Evolutionary conservation across 2,329 filamentous ascomycete genomes (phyloP), one percentile per base, ranked within the genome.

Genomic region (Fusarium mundagurra): DNA sequence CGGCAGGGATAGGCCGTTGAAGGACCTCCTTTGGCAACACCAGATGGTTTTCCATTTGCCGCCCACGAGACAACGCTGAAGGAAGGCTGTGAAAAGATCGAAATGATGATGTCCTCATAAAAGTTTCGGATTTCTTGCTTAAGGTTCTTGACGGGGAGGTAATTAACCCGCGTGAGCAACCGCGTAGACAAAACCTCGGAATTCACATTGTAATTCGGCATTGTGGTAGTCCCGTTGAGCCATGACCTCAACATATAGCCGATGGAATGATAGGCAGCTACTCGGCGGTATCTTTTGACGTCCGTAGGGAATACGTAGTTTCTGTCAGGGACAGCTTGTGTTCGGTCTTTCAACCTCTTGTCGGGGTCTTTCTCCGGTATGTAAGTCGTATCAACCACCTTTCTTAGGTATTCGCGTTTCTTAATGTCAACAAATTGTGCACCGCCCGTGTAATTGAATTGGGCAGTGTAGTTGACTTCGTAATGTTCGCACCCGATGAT

Each of bases 401-500:
- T 72, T 4, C 36, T 41, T 0, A 73, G 1, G 0, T 41, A 60
- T 0, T 53, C 34, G 0, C 64, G 53, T 0, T 7, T 0, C 0
- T 22, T 27, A 0, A 69, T 27, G 0, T 29, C 8, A 8, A 59
- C 27, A 0, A 14, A 24, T 18, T 71, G 48, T 0, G 13, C 6
- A 1, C 53, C 62, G 0, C 44, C 1, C 0, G 47, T 45, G 22
- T 61, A 65, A 0, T 44, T 43, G 5, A 69, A 44, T 0, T 50
- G 45, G 1, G 45, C 38, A 0, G n/a, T 62, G 1, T 76, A 75
- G 0, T 62, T 55, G 0, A 61, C 61, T 11, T 66, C 38, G 1
- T 61, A 69, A 31, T 75, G 62, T 10, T 76, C 59, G 1, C 74
- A 76, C 1, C 47, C 72, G 3, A 73, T 16, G 0, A 76, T 59